These are phyloP conservation scores for Nymphaea thermarum DNA, from an alignment of 164 flowering plant genomes.

Conservation along the genomic window DNA sequence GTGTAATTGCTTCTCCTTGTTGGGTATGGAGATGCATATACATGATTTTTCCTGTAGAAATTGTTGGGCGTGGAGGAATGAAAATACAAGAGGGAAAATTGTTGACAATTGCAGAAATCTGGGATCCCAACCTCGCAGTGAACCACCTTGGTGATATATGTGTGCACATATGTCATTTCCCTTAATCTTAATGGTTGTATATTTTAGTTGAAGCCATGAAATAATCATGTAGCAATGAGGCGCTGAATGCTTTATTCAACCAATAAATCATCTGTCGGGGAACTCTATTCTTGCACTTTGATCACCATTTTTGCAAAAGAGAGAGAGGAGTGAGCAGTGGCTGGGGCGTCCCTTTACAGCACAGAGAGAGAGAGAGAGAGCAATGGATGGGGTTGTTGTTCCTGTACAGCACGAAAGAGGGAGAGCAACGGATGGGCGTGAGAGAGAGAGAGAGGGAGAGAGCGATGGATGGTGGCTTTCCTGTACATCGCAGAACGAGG, in stretches of 20 bases:
- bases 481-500: too few relatives aligned
- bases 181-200: too few relatives aligned
- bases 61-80: background rate
- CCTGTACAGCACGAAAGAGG: background rate
- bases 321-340: background rate
- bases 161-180: background rate
- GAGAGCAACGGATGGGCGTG: background rate
- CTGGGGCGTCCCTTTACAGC: background rate
- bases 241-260: background rate
- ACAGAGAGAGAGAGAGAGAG: background rate
- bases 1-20: background rate
- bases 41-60: background rate
- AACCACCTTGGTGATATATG: too few relatives aligned
- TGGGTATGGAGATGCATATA: background rate
- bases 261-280: too few relatives aligned
- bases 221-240: background rate
- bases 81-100: background rate
- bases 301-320: background rate
- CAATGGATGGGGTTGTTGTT: background rate
- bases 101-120: too few relatives aligned
- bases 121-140: background rate
- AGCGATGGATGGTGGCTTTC: background rate
- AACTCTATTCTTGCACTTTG: too few relatives aligned
- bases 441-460: background rate
- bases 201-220: background rate